Base-by-base conservation (phyloP, 257 asterid species). In the Solanum bulbocastanum region DNA sequence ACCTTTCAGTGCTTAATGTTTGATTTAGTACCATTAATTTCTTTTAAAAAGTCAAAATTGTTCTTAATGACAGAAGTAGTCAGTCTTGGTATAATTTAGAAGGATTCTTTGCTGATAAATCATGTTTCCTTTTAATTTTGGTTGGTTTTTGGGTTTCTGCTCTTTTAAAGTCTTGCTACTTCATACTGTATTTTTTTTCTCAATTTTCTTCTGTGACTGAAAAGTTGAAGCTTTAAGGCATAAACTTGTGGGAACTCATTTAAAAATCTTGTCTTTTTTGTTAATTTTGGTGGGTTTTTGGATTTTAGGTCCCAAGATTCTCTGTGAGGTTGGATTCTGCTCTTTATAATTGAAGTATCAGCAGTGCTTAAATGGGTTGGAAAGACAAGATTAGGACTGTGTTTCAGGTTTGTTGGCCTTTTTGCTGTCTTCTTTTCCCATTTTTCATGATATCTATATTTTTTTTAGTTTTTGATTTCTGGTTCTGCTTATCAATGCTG, bases 371-470 rank as follows among this genome's bases (percentile, higher is more conserved):
- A 88, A 92, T 94, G 98, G 93, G 92, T 86, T 89, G 94, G 97
- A 92, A 88, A 89, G 89, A 89, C 83, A 73, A 87, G 89, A 71
- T 93, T 86, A 75, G 92, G 88, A 90, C 91, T 85, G 90, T 94
- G 87, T 92, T 94, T 89, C 98, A 91, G 98, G 98, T 95, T 89
- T 65, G 94, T 88, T 14, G 27, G 52, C 44, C n/a, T 16, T 62
- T 44, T 39, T n/a, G 8, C 39, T n/a, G 27, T 2, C 13, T 3
- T 13, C 42, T 52, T 84, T 27, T 3, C 37, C 58, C 69, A 8
- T 25, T 37, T 76, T 83, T 22, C n/a, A 44, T 42, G 23, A 35
- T 85, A 49, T 20, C 0, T 18, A 20, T 49, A 62, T 11, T 20
- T 2, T 75, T 22, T 46, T 16, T 18, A 6, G 58, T 32, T 81